Base-by-base conservation (phyloP, 257 asterid genomes). In the Ophiorrhiza pumila region DNA sequence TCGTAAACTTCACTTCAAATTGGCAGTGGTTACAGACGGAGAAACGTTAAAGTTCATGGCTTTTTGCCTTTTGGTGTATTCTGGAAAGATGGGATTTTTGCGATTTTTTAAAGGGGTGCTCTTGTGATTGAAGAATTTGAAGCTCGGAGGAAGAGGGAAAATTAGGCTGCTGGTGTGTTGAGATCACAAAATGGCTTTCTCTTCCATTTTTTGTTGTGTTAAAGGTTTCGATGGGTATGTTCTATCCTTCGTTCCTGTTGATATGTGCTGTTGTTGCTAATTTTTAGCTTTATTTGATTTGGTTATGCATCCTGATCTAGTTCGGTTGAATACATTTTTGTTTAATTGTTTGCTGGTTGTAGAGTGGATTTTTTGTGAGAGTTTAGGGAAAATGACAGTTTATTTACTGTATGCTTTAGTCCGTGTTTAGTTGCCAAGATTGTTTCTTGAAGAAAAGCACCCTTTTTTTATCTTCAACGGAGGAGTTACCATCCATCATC, bases 141-240 rank as follows among this genome's bases (percentile, higher is more conserved):
- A 76, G 52, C 20, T 46, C 29, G 31, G 49, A 60, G 64, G 52
- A 56, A 79, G 59, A 75, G 65, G 66, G 69, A 22, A 71, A 66
- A 55, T 72, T 84, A 71, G 52, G 66, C 55, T 43, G 9, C 65
- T 62, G 76, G 72, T 68, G 70, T 42, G 66, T 53, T 74, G 42
- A 49, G 69, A 58, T 68, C 50, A 13, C 31, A 29, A 64, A 25
- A 87, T 88, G 98, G 88, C 53, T 73, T 84, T 86, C 57, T 27
- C 68, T 69, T 85, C 88, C 65, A 61, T 79, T 73, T 85, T 91
- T 63, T 86, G 95, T 34, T 91, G 97, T 53, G 46, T 79, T 32
- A 81, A 83, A 85, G 85, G 91, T 80, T 86, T 84, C 76, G 90
- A 89, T 80, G 85, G 93, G 97, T 89, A 83, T 39, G 95, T 76